These are phyloP conservation scores for Suillus discolor DNA, from an alignment of 768 basidiomycete species.

Conservation along the genomic window DNA sequence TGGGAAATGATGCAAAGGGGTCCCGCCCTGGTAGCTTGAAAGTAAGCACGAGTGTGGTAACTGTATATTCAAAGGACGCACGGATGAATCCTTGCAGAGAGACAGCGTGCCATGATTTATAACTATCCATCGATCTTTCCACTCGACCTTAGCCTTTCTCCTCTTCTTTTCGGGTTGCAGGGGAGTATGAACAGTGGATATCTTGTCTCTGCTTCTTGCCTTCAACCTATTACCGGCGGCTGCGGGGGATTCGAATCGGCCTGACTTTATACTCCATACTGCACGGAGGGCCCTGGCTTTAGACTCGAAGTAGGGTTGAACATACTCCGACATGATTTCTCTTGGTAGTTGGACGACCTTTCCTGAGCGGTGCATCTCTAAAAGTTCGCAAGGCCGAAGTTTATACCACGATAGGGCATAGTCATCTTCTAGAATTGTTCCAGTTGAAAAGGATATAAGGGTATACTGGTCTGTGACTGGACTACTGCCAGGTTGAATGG, in stretches of 20 bases:
- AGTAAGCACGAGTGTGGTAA: background rate
- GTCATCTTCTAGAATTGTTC: conserved; percentile 71
- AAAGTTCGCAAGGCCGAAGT: conserved; percentile 61
- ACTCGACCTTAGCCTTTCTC: conserved; percentile 49
- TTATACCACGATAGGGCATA: conserved; percentile 58
- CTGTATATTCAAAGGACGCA: conserved; percentile 31
- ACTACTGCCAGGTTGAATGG: conserved; percentile 12
- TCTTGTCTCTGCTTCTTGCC: conserved; percentile 20
- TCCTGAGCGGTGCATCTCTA: conserved; percentile 62
- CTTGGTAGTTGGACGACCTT: conserved; percentile 47
- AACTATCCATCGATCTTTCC: conserved; percentile 66
- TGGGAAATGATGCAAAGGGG: conserved; percentile 41
- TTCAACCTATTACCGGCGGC: background rate
- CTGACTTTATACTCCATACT: conserved; percentile 33
- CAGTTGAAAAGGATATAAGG: conserved; percentile 68
- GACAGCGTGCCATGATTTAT: conserved; percentile 57
- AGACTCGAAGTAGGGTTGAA: conserved; percentile 62
- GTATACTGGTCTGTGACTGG: conserved; percentile 43
- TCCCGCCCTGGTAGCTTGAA: conserved; percentile 35
- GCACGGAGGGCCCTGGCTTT: conserved; percentile 54
- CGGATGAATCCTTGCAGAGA: conserved; percentile 55
- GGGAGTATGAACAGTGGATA: background rate
- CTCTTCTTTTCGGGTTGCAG: conserved; percentile 22
- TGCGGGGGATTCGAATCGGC: conserved; percentile 29
- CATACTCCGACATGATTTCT: conserved; percentile 42